Percentiles rank a stretch among this genome's conserved stretches.
phyloP scores from a whole-genome alignment of 2,329 filamentous ascomycete species.

The Colletotrichum gigasporum region DNA sequence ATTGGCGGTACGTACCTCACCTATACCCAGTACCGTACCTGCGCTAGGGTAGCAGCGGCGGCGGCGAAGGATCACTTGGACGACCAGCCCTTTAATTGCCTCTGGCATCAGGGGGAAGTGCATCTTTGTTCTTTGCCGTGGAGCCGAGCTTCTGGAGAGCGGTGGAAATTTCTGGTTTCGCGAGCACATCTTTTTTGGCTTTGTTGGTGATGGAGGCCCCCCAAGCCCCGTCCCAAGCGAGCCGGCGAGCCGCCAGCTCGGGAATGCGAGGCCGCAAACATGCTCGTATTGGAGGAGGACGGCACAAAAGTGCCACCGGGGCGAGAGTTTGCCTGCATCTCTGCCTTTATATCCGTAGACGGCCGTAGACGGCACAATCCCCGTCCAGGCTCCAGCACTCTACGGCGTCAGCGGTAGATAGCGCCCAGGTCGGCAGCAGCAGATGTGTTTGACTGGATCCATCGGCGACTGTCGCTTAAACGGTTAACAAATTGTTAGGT shows the following conservation, averaged over 20 bases:
- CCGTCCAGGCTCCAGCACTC: background rate
- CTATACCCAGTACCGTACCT: too few relatives aligned
- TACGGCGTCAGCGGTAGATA: background rate
- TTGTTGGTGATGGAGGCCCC: background rate
- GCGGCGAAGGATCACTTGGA: background rate
- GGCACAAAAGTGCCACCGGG: conserved; percentile 2
- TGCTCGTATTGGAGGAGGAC: background rate
- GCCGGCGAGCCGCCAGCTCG: conserved; percentile 15
- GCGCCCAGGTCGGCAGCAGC: background rate
- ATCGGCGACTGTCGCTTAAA: too few relatives aligned
- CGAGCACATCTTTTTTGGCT: conserved; percentile 18
- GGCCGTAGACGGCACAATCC: too few relatives aligned
- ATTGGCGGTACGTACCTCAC: too few relatives aligned
- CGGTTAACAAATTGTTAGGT: background rate
- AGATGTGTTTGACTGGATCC: background rate
- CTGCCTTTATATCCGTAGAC: too few relatives aligned
- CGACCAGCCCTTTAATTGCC: conserved; percentile 5
- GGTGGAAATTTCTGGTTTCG: conserved; percentile 5
- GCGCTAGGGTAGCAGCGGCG: background rate
- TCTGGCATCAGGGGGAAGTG: background rate
- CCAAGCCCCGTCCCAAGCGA: background rate
- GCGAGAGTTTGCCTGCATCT: background rate
- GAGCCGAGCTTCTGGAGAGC: background rate
- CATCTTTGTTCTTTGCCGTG: too few relatives aligned
- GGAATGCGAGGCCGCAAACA: background rate